Percentiles rank a stretch among this genome's conserved stretches.
Conservation (phyloP, 768 basidiomycete genomes). For the Trametes punicea region DNA sequence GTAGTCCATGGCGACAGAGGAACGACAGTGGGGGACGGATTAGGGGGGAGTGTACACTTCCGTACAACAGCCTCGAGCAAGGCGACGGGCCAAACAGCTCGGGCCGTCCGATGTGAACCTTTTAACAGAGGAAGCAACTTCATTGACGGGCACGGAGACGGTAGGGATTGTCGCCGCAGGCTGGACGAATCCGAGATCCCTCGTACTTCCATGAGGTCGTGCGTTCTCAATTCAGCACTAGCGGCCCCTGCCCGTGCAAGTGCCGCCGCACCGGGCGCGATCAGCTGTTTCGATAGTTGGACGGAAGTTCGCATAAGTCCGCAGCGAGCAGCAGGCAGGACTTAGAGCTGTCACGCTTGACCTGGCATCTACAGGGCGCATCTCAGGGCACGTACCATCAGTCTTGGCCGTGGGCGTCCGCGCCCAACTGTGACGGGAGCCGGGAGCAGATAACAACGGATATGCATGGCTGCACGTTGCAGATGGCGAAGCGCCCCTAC, state of each 20-base stretch:
- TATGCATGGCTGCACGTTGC: neutral
- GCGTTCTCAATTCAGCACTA: neutral
- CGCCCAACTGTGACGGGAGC: neutral
- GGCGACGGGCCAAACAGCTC: slow-evolving; percentile 8
- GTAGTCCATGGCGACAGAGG: slow-evolving; percentile 55
- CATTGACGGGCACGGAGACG: neutral
- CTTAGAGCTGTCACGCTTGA: neutral
- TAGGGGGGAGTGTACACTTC: slow-evolving; percentile 13
- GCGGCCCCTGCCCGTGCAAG: neutral
- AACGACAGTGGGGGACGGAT: slow-evolving; percentile 17
- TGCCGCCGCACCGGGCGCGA: neutral
- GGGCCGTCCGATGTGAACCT: neutral
- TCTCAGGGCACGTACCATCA: neutral
- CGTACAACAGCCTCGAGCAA: slow-evolving; percentile 13
- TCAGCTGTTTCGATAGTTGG: slow-evolving; percentile 1
- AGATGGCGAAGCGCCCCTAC: slow-evolving; percentile 4
- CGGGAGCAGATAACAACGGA: neutral
- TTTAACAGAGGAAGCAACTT: slow-evolving; percentile 6
- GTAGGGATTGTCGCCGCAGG: neutral
- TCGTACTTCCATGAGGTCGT: neutral
- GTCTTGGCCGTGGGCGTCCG: neutral
- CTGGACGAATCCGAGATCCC: slow-evolving; percentile 8
- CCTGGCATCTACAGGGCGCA: neutral
- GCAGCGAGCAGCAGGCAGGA: neutral
- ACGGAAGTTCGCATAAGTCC: neutral